A percentile compares a stretch with the other conserved stretches of the same genome.
phyloP scores from a whole-genome alignment of 2,329 filamentous ascomycete genomes.

The Malbranchea cinnamomea region DNA sequence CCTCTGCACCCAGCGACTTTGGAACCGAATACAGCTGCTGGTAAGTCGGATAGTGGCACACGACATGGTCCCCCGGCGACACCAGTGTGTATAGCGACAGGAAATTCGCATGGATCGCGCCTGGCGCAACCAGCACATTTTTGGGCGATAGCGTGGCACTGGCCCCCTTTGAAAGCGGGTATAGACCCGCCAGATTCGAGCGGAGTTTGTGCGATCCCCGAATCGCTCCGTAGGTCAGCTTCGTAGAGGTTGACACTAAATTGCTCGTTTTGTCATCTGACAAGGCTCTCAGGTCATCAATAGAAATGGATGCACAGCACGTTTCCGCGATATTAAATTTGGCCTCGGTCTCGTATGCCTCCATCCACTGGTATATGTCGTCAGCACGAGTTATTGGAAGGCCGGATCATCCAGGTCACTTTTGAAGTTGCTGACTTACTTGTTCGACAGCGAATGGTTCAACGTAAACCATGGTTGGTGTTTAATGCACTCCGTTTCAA shows the following conservation, averaged over 20 bases:
- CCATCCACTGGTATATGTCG: constrained; percentile 34
- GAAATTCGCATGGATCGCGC: constrained; percentile 72
- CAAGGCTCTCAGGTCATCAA: constrained; percentile 36
- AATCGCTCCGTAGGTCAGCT: constrained; percentile 61
- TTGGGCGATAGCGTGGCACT: constrained; percentile 35
- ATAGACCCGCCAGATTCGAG: constrained; percentile 48
- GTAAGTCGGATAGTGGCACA: constrained; percentile 78
- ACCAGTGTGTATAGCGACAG: constrained; percentile 58
- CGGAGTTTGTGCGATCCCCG: constrained; percentile 51
- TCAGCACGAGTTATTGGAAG: neutral
- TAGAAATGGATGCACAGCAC: constrained; percentile 41
- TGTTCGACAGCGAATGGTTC: constrained; percentile 47
- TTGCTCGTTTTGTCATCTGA: constrained; percentile 24
- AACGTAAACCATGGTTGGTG: constrained; percentile 25
- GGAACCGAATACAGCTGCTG: constrained; percentile 72
- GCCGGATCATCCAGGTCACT: no score
- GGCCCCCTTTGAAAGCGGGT: constrained; percentile 38
- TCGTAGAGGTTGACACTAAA: constrained; percentile 34
- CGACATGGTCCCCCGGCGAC: constrained; percentile 62
- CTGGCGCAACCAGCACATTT: constrained; percentile 60
- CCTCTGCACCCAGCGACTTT: constrained; percentile 57
- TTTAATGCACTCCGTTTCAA: no score
- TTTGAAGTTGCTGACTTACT: constrained; percentile 36
- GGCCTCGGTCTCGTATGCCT: constrained; percentile 37
- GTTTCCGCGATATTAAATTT: constrained; percentile 45